A percentile compares a stretch with the other conserved stretches of the same genome.
Evolutionary conservation across 2,329 filamentous ascomycete genomes (phyloP).

Genomic region (Hymenoscyphus fructigenus): DNA sequence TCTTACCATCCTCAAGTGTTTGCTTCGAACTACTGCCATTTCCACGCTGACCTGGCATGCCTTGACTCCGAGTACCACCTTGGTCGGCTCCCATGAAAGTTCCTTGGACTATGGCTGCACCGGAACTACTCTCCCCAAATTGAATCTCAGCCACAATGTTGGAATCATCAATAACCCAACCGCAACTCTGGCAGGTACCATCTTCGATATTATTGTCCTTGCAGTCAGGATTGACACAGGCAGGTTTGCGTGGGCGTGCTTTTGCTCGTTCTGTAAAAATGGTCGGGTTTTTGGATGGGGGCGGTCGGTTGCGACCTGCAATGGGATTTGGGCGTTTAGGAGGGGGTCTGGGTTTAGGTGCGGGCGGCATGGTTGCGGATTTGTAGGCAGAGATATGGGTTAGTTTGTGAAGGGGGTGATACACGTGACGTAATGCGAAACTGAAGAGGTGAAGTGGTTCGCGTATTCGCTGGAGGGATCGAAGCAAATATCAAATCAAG

Average conservation of each 20-base stretch:
- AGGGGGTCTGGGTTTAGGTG: background rate
- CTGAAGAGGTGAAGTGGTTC: too few relatives aligned
- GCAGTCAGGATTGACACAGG: constrained; percentile 61
- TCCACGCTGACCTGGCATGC: constrained; percentile 57
- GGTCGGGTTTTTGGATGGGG: constrained; percentile 25
- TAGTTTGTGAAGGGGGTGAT: background rate
- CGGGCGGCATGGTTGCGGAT: background rate
- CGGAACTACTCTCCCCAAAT: constrained; percentile 83
- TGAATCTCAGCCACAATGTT: constrained; percentile 91
- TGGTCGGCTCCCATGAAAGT: constrained; percentile 85
- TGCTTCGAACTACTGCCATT: constrained; percentile 48
- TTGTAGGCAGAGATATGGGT: background rate
- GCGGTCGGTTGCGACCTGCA: constrained; percentile 17
- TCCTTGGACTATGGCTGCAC: constrained; percentile 87
- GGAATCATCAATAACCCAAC: constrained; percentile 73
- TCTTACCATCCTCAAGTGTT: constrained; percentile 51
- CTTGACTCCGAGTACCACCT: constrained; percentile 53
- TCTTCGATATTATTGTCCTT: constrained; percentile 61
- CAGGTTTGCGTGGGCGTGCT: constrained; percentile 18
- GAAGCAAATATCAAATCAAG: too few relatives aligned
- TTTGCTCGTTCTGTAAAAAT: constrained; percentile 25
- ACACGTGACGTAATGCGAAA: background rate
- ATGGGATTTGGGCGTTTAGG: constrained; percentile 20
- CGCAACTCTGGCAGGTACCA: constrained; percentile 78
- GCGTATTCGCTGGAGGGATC: too few relatives aligned